These are phyloP conservation scores for Clavispora santaluciae DNA, from an alignment of 805 yeast genomes.

Conservation along the genomic window DNA sequence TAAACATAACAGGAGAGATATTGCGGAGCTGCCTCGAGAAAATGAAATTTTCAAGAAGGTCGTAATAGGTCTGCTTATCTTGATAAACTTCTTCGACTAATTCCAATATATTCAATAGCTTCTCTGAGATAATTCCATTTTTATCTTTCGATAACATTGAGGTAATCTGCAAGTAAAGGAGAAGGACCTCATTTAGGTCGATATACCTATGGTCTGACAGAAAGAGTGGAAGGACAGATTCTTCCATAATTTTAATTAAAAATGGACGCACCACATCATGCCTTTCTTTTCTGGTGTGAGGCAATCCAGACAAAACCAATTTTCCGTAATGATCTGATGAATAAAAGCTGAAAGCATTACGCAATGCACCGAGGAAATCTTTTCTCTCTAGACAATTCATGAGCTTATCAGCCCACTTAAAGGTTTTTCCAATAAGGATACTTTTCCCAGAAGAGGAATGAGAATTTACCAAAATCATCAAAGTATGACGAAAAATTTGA, in stretches of 20 bases:
- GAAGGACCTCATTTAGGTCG: background rate
- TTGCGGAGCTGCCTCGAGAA: conserved; percentile 39
- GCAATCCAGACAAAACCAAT: conserved; percentile 53
- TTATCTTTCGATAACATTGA: conserved; percentile 6
- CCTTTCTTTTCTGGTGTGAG: conserved; percentile 40
- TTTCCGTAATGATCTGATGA: conserved; percentile 40
- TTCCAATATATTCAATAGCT: conserved; percentile 15
- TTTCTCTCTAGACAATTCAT: conserved; percentile 43
- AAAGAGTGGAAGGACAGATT: conserved; percentile 44
- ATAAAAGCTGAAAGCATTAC: conserved; percentile 50
- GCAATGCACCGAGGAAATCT: conserved; percentile 53
- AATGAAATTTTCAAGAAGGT: conserved; percentile 48
- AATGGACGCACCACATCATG: conserved; percentile 48
- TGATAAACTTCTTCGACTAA: conserved; percentile 23
- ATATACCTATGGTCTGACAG: background rate
- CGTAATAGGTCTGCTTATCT: conserved; percentile 42
- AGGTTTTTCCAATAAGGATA: conserved; percentile 52
- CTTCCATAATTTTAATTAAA: conserved; percentile 52
- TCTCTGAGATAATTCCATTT: conserved; percentile 4
- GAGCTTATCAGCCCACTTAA: conserved; percentile 68
- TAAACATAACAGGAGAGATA: conserved; percentile 62
- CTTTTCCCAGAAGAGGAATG: conserved; percentile 17
- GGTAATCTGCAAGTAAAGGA: conserved; percentile 15
- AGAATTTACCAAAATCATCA: conserved; percentile 16
- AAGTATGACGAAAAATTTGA: conserved; percentile 20